These are phyloP conservation scores for Smallanthus sonchifolius DNA, from an alignment of 129 eudicot genomes.

Conservation along the genomic window DNA sequence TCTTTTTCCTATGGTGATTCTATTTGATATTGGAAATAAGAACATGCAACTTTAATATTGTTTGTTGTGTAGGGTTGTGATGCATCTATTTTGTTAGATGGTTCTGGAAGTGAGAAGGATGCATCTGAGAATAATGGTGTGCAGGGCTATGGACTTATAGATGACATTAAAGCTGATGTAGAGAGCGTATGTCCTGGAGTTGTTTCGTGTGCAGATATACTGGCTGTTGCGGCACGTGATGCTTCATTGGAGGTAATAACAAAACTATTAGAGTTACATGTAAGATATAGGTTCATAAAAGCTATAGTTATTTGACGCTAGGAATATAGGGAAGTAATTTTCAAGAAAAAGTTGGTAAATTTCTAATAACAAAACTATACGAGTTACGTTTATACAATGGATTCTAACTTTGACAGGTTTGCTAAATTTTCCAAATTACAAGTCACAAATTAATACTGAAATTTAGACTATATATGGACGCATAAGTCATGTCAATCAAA, in stretches of 20 bases:
- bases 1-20: background rate
- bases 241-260: slow-evolving; percentile 41
- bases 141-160: slow-evolving; percentile 64
- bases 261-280: background rate
- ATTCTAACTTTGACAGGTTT: too few relatives aligned
- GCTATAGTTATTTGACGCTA: too few relatives aligned
- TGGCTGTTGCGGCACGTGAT: slow-evolving; percentile 83
- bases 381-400: too few relatives aligned
- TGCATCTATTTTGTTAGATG: slow-evolving; percentile 66
- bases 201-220: slow-evolving; percentile 87
- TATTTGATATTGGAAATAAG: background rate
- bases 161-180: slow-evolving; percentile 48
- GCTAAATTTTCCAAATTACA: too few relatives aligned
- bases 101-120: slow-evolving; percentile 40
- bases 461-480: too few relatives aligned
- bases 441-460: too few relatives aligned
- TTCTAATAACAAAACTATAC: too few relatives aligned
- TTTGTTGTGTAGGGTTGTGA: slow-evolving; percentile 66
- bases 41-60: background rate
- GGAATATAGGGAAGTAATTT: background rate
- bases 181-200: slow-evolving; percentile 73
- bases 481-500: too few relatives aligned
- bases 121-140: slow-evolving; percentile 49
- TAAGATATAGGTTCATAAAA: too few relatives aligned
- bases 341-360: background rate